A percentile compares a stretch with the other conserved stretches of the same genome.
Conservation (phyloP, 495 filamentous ascomycete genomes). For the Hapsidospora chrysogenum region DNA sequence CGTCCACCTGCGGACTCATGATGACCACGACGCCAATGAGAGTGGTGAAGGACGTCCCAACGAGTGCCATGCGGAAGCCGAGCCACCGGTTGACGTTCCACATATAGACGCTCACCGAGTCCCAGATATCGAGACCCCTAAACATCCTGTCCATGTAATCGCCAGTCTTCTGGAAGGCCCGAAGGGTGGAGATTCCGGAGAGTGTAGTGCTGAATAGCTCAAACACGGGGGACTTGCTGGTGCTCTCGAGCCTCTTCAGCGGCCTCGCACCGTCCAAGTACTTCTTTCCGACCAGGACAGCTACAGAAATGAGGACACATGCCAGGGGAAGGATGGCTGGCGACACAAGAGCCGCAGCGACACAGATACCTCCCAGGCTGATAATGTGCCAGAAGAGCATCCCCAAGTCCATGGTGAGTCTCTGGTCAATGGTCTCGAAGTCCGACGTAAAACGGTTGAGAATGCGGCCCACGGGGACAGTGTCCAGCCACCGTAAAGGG, state of each 20-base stretch:
- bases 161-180: constrained; percentile 48
- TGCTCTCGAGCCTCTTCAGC: constrained; percentile 58
- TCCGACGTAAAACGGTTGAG: constrained; percentile 70
- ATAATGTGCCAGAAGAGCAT: constrained; percentile 35
- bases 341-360: constrained; percentile 46
- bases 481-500: constrained; percentile 65
- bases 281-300: constrained; percentile 34
- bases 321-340: constrained; percentile 43
- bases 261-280: constrained; percentile 61
- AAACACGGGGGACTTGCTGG: constrained; percentile 58
- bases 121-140: constrained; percentile 44
- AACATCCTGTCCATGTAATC: constrained; percentile 53
- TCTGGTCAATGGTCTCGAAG: constrained; percentile 53
- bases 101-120: constrained; percentile 43
- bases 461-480: constrained; percentile 60
- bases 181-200: constrained; percentile 57
- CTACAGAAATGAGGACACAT: constrained; percentile 33
- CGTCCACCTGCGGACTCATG: constrained; percentile 43
- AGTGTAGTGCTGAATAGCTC: constrained; percentile 58
- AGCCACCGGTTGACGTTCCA: constrained; percentile 66
- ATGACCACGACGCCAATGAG: constrained; percentile 50
- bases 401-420: constrained; percentile 40
- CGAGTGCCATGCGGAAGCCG: constrained; percentile 48
- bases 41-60: constrained; percentile 53
- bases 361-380: constrained; percentile 38